Evolutionary conservation across 805 yeast genomes (phyloP).

Genomic region (Hanseniaspora lachancei): DNA sequence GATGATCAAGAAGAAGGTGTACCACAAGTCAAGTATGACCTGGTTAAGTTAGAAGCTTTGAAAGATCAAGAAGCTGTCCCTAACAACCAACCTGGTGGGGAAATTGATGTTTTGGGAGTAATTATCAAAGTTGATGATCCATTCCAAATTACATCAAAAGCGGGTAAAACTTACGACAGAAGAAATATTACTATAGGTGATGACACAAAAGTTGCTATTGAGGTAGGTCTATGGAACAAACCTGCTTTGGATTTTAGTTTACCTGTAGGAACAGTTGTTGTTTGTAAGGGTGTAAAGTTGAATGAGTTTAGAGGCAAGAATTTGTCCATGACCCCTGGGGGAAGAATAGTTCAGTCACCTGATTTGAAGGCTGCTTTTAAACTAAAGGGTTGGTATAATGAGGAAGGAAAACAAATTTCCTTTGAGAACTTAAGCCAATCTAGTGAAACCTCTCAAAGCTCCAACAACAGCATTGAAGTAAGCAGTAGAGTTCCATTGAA

Average conservation of each 20-base stretch:
- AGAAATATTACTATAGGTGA: slow-evolving; percentile 83
- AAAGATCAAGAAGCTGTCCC: slow-evolving; percentile 45
- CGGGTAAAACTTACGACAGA: slow-evolving; percentile 86
- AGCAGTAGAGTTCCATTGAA: slow-evolving; percentile 51
- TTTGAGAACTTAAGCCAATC: slow-evolving; percentile 55
- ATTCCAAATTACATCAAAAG: slow-evolving; percentile 69
- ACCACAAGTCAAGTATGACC: slow-evolving; percentile 68
- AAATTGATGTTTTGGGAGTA: slow-evolving; percentile 80
- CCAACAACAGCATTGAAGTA: slow-evolving; percentile 29
- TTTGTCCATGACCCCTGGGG: slow-evolving; percentile 65
- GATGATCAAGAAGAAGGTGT: slow-evolving; percentile 41
- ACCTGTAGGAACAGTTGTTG: slow-evolving; percentile 73
- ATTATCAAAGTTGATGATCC: slow-evolving; percentile 63
- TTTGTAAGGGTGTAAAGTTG: slow-evolving; percentile 80
- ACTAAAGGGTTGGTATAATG: slow-evolving; percentile 90
- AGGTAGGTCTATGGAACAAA: slow-evolving; percentile 82
- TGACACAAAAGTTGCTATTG: slow-evolving; percentile 59
- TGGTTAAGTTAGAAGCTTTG: slow-evolving; percentile 54
- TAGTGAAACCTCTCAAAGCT: slow-evolving; percentile 16
- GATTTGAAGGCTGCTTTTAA: slow-evolving; percentile 78
- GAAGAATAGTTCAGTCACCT: slow-evolving; percentile 67
- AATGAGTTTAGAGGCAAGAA: slow-evolving; percentile 81
- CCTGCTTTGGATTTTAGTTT: slow-evolving; percentile 64
- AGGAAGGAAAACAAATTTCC: slow-evolving; percentile 49
- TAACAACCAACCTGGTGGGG: slow-evolving; percentile 33